Evolutionary conservation across 495 filamentous ascomycete species (phyloP), one percentile per base, ranked within the genome.

Genomic region (Lasiosphaeriaceae sp.): DNA sequence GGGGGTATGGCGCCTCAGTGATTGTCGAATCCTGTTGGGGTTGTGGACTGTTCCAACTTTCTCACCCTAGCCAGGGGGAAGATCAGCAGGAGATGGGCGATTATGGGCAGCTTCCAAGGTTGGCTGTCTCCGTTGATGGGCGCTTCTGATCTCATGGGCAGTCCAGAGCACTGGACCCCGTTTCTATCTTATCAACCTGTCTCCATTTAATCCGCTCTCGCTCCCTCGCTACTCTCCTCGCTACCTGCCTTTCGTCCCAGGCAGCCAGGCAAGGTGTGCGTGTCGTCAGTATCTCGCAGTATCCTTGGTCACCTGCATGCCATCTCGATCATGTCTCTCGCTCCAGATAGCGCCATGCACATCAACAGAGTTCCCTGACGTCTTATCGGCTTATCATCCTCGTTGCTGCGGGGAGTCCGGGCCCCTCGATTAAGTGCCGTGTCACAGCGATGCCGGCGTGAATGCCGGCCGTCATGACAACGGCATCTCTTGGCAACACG

Each of bases 241-340:
- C n/a, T n/a, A n/a, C n/a, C n/a, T n/a, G n/a, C n/a, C n/a, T n/a
- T n/a, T n/a, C n/a, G n/a, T n/a, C n/a, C n/a, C n/a, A n/a, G n/a
- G n/a, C n/a, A n/a, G n/a, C n/a, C n/a, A n/a, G n/a, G n/a, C n/a
- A n/a, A n/a, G n/a, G n/a, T n/a, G n/a, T 12, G 19, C 41, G 2
- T 47, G 45, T 47, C 45, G 45, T 47, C 45, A 47, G 20, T n/a
- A 26, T 47, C 45, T 47, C 19, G 45, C 45, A 14, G 45, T 3
- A 26, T 47, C 22, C 19, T 21, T 23, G 6, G 19, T 26, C 45
- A 14, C 11, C 19, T 47, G 22, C 45, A 47, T 47, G 45, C 45
- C 45, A 47, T 23, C 45, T 22, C 45, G 19, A 47, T 47, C 45
- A 19, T 47, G 20, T 47, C 20, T 47, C 45, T 47, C 45, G 22